Base-by-base conservation (phyloP, 352 stramenopile species). In the Phytophthora podocarpi region DNA sequence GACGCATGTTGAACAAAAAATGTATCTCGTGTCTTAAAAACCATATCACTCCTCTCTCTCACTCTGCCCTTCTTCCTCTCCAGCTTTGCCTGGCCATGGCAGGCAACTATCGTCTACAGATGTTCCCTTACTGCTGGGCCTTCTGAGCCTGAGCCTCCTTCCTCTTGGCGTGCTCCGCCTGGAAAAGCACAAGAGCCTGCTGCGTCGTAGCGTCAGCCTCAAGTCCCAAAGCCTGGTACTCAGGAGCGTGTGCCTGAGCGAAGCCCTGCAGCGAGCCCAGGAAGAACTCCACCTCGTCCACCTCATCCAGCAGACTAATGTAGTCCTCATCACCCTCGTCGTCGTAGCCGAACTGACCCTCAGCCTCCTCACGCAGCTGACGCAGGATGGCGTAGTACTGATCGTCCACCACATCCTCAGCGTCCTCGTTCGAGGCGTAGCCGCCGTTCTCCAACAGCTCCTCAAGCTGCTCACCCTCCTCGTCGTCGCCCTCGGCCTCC, bases 291-390 rank as follows among this genome's bases (percentile, higher is more conserved):
- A 98, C 70, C 68, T 98, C 91, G 55, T 98, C 91, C 15, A 98
- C 85, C 63, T 96, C 80, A 59, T 98, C 94, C 34, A 99, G 69
- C 56, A 97, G 76, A 59, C 84, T 94, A 61, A 85, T 91, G 63
- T 96, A 97, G 51, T 98, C 91, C 58, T 98, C 95, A n/a, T 98
- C 94, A 24, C 85, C 77, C 42, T 98, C 96, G 24, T 92, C 83
- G 58, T 89, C 78, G 52, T 80, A 89, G 51, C 80, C 71, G 39
- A 78, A 91, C 51, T 77, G 73, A 50, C 76, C 80, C 13, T 85
- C 79, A 28, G 94, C 92, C 52, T 98, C 88, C 53, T 97, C 90
- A 52, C 87, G 93, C 64, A 94, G 45, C 82, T 97, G 90, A 50
- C 95, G 91, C 45, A 98, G 76, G 53, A 98, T 98, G 11, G 88